Percentiles rank a stretch among this genome's conserved stretches.
Conservation (phyloP, 805 yeast species). For the Hanseniaspora singularis region DNA sequence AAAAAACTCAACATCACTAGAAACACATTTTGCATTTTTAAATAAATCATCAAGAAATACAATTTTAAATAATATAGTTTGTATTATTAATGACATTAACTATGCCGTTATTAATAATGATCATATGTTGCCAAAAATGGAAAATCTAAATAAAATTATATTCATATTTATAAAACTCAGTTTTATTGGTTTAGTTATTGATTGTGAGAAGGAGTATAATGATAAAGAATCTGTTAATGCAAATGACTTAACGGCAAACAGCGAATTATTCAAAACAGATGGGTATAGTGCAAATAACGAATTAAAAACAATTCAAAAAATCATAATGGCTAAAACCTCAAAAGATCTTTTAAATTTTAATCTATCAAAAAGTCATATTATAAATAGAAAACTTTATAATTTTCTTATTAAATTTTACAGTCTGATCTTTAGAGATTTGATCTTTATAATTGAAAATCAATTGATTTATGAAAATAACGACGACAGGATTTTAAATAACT, state of each 20-base stretch:
- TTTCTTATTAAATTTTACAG: conserved; percentile 7
- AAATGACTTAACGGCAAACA: too few species aligned
- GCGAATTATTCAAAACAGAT: too few species aligned
- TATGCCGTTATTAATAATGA: conserved; percentile 14
- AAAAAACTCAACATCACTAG: conserved; percentile 2
- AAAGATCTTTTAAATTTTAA: neutral
- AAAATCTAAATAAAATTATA: conserved; percentile 10
- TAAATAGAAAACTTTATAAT: neutral
- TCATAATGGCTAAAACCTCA: neutral
- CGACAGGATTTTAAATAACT: conserved; percentile 29
- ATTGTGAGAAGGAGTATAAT: neutral
- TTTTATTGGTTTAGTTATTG: conserved; percentile 3
- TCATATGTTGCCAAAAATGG: conserved; percentile 12
- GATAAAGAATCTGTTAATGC: neutral
- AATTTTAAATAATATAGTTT: conserved; percentile 6
- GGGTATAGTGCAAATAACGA: too few species aligned
- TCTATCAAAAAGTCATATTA: conserved; percentile 5
- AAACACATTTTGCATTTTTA: conserved; percentile 1
- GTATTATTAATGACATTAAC: conserved; percentile 12
- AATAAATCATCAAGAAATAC: neutral
- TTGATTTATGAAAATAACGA: conserved; percentile 27
- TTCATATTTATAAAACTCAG: conserved; percentile 8
- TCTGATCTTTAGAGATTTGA: conserved; percentile 5
- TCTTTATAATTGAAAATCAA: conserved; percentile 30
- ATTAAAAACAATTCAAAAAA: neutral